Conservation (phyloP, 352 stramenopile species). For the Pseudoperonospora humuli region DNA sequence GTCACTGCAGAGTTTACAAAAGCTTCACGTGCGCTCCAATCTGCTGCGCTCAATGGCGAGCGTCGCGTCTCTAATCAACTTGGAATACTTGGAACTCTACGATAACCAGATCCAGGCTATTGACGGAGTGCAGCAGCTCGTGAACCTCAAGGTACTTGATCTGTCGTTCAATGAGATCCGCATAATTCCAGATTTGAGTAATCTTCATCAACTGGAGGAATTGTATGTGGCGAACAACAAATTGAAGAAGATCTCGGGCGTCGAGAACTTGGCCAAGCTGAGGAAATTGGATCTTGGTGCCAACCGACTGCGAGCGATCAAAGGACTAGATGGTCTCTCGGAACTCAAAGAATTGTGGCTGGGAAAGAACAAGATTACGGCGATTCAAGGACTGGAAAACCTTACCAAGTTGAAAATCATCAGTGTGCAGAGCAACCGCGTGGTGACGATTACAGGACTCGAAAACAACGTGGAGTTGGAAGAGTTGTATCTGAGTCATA, state of each 20-base stretch:
- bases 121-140: conserved; percentile 42
- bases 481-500: conserved; percentile 97
- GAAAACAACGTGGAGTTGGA: conserved; percentile 80
- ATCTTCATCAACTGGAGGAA: conserved; percentile 84
- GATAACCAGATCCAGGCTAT: conserved; percentile 95
- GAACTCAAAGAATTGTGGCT: conserved; percentile 95
- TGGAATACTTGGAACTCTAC: conserved; percentile 95
- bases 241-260: conserved; percentile 90
- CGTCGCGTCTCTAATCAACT: conserved; percentile 47
- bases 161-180: conserved; percentile 97
- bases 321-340: conserved; percentile 84
- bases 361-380: conserved; percentile 97
- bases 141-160: conserved; percentile 85
- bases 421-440: conserved; percentile 93
- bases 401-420: conserved; percentile 87
- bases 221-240: conserved; percentile 98
- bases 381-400: conserved; percentile 78
- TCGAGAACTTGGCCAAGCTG: conserved; percentile 80
- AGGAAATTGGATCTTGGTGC: conserved; percentile 94
- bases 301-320: conserved; percentile 92
- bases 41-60: conserved; percentile 71
- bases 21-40: conserved; percentile 76
- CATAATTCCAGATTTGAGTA: conserved; percentile 71
- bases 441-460: conserved; percentile 91
- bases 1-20: conserved; percentile 38